Conservation (phyloP, 768 basidiomycete genomes). For the Boletus bicolor region DNA sequence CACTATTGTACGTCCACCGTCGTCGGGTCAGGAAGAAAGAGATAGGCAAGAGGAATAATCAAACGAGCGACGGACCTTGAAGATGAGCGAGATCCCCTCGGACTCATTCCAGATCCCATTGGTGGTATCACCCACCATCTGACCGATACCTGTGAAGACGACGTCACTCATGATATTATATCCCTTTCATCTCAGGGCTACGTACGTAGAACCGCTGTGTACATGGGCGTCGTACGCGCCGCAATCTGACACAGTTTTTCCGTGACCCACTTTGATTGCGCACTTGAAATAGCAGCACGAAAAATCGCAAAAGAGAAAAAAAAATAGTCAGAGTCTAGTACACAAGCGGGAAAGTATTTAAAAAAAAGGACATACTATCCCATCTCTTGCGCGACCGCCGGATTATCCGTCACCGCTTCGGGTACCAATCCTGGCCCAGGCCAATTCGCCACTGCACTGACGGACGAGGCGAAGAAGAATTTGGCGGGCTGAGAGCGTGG, state of each 20-base stretch:
- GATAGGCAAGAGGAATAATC: neutral
- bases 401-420: slow-evolving; percentile 23
- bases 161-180: neutral
- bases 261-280: slow-evolving; percentile 48
- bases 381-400: slow-evolving; percentile 31
- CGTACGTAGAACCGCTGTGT: slow-evolving; percentile 22
- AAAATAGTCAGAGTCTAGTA: neutral
- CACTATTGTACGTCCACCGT: slow-evolving; percentile 28
- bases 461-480: slow-evolving; percentile 53
- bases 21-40: neutral
- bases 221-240: slow-evolving; percentile 25
- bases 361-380: slow-evolving; percentile 26
- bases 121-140: slow-evolving; percentile 50
- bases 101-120: slow-evolving; percentile 55
- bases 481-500: slow-evolving; percentile 30
- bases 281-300: slow-evolving; percentile 1
- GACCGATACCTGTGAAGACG: slow-evolving; percentile 43
- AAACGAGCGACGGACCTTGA: slow-evolving; percentile 25
- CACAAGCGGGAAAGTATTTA: neutral
- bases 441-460: slow-evolving; percentile 33
- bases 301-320: neutral
- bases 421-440: slow-evolving; percentile 16
- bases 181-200: neutral
- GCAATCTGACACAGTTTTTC: slow-evolving; percentile 51
- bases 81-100: slow-evolving; percentile 33